Evolutionary conservation across 2,329 filamentous ascomycete species (phyloP).

Genomic region (Stachybotrys elegans): DNA sequence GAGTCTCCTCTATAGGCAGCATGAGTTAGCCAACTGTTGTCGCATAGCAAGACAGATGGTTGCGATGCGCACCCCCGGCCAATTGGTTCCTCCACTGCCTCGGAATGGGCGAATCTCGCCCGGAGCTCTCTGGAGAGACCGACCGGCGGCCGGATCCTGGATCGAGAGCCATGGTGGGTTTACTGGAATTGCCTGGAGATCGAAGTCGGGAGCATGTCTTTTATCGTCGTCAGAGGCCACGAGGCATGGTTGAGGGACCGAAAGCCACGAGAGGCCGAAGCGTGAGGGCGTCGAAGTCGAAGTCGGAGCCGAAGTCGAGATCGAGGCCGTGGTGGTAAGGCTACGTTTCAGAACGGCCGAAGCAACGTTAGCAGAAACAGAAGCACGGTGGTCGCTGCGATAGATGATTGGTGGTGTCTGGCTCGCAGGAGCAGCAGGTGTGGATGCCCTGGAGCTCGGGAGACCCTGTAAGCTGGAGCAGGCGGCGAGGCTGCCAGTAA

Average conservation of each 20-base stretch:
- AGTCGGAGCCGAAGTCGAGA: conserved; percentile 14
- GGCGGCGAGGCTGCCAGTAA: too few relatives aligned
- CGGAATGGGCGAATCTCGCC: conserved; percentile 69
- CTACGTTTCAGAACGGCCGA: too few relatives aligned
- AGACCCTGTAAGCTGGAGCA: too few relatives aligned
- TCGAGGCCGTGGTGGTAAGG: too few relatives aligned
- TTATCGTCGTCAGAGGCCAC: conserved; percentile 1
- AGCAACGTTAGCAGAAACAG: too few relatives aligned
- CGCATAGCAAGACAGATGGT: conserved; percentile 4
- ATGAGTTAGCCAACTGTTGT: neutral
- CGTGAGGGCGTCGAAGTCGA: too few relatives aligned
- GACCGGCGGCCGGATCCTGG: conserved; percentile 51
- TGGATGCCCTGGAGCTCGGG: too few relatives aligned
- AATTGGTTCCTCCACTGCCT: conserved; percentile 74
- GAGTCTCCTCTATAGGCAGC: conserved; percentile 42
- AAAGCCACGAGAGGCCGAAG: too few relatives aligned
- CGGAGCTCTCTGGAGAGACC: conserved; percentile 76
- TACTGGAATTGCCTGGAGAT: conserved; percentile 14
- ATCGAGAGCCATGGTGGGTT: conserved; percentile 62
- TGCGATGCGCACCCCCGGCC: conserved; percentile 60
- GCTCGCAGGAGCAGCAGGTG: too few relatives aligned
- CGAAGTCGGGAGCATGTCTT: conserved; percentile 15
- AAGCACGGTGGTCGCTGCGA: too few relatives aligned
- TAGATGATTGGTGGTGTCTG: too few relatives aligned
- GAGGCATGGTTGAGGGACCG: conserved; percentile 3